phyloP scores from a whole-genome alignment of 1,139 yeast genomes.

The Spathaspora sp. region DNA sequence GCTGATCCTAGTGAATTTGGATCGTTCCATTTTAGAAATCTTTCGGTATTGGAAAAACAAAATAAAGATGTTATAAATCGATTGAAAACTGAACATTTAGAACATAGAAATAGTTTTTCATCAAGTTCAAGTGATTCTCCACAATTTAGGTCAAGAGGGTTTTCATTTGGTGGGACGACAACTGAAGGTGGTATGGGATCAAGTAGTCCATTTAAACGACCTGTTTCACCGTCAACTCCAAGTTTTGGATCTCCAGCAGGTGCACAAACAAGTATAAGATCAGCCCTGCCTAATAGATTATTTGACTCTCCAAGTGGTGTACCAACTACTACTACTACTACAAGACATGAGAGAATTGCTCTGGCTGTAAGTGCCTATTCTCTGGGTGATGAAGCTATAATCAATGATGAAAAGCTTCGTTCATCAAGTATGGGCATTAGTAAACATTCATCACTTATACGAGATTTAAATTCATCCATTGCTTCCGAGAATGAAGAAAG shows the following conservation, averaged over 20 bases:
- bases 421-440: constrained; percentile 3
- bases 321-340: constrained; percentile 12
- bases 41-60: constrained; percentile 88
- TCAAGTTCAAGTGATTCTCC: constrained; percentile 44
- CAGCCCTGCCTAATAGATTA: constrained; percentile 30
- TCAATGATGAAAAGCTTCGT: constrained; percentile 5
- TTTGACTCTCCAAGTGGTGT: constrained; percentile 21
- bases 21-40: constrained; percentile 83
- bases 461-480: constrained; percentile 49
- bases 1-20: constrained; percentile 88
- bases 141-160: constrained; percentile 36
- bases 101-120: constrained; percentile 47
- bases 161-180: constrained; percentile 34
- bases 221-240: constrained; percentile 31
- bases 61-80: constrained; percentile 90
- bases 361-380: constrained; percentile 36
- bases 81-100: constrained; percentile 78
- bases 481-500: constrained; percentile 72
- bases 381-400: constrained; percentile 34
- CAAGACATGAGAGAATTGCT: constrained; percentile 33
- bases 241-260: constrained; percentile 13
- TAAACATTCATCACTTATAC: constrained; percentile 5
- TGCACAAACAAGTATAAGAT: constrained; percentile 12
- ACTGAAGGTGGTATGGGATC: constrained; percentile 13
- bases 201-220: constrained; percentile 37